Percentiles rank a stretch among this genome's conserved stretches.
Evolutionary conservation across 2,329 filamentous ascomycete species (phyloP).

Genomic region (Sarocladium brachiariae): DNA sequence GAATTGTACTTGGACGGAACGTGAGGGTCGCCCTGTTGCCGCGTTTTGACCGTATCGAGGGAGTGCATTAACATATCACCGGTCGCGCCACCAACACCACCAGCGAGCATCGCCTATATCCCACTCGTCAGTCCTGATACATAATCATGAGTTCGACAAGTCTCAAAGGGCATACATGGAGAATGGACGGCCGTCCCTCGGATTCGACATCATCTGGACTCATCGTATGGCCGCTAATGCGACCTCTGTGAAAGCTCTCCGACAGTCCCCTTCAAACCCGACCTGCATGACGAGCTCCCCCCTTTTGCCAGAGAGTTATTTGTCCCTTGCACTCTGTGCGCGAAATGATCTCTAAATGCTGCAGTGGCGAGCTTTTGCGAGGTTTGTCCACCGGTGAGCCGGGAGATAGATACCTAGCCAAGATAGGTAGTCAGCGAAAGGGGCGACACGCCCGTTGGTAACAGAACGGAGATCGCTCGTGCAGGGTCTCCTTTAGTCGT

Average conservation of each 20-base stretch:
- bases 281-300: conserved; percentile 26
- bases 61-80: conserved; percentile 99
- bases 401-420: background rate
- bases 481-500: background rate
- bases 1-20: conserved; percentile 89
- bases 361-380: background rate
- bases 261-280: conserved; percentile 20
- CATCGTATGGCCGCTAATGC: conserved; percentile 25
- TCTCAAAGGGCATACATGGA: conserved; percentile 28
- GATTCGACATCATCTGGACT: conserved; percentile 30
- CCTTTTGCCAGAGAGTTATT: background rate
- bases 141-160: background rate
- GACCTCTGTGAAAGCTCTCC: conserved; percentile 19
- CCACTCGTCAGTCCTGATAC: background rate
- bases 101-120: conserved; percentile 82
- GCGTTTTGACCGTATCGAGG: conserved; percentile 94
- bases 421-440: background rate
- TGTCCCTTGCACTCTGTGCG: background rate
- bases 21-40: conserved; percentile 93
- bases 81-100: conserved; percentile 83
- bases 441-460: background rate
- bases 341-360: conserved; percentile 9
- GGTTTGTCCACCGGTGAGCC: too few relatives aligned
- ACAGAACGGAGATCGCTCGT: background rate
- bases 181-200: conserved; percentile 37